Percentiles rank a stretch among this genome's conserved stretches.
phyloP scores from a whole-genome alignment of 129 eudicot species.

The Tanacetum coccineum region DNA sequence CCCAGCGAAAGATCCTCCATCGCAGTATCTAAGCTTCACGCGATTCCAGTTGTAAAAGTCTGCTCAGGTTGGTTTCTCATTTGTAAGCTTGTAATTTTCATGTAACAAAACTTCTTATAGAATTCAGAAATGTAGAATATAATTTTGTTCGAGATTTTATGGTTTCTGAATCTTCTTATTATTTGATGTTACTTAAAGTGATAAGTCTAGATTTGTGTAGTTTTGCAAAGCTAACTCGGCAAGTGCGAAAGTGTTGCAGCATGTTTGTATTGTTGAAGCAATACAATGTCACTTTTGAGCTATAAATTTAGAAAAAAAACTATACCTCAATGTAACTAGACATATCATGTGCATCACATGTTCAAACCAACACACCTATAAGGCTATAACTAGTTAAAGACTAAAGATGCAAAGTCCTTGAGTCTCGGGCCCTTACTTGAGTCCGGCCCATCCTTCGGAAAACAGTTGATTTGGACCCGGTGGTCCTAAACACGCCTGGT shows the following conservation, averaged over 20 bases:
- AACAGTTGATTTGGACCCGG: no score
- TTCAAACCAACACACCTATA: no score
- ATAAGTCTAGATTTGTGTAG: background rate
- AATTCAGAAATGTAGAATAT: no score
- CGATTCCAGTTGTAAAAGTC: conserved; percentile 99
- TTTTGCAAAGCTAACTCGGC: background rate
- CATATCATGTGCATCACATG: no score
- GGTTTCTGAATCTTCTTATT: no score
- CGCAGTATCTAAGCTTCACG: conserved; percentile 94
- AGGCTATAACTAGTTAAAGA: no score
- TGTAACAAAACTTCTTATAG: background rate
- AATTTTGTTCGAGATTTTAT: no score
- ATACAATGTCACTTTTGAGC: no score
- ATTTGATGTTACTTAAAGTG: background rate
- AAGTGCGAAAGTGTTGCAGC: background rate
- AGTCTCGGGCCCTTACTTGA: no score
- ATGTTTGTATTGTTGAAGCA: background rate
- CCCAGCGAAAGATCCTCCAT: conserved; percentile 96
- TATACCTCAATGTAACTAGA: background rate
- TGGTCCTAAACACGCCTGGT: no score
- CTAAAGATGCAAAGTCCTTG: no score
- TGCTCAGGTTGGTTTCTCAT: conserved; percentile 23
- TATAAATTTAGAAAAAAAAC: background rate
- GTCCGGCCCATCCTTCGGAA: no score
- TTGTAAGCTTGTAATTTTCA: background rate